Evolutionary conservation across 164 flowering plant genomes (phyloP).

Genomic region (Vitis cinerea): DNA sequence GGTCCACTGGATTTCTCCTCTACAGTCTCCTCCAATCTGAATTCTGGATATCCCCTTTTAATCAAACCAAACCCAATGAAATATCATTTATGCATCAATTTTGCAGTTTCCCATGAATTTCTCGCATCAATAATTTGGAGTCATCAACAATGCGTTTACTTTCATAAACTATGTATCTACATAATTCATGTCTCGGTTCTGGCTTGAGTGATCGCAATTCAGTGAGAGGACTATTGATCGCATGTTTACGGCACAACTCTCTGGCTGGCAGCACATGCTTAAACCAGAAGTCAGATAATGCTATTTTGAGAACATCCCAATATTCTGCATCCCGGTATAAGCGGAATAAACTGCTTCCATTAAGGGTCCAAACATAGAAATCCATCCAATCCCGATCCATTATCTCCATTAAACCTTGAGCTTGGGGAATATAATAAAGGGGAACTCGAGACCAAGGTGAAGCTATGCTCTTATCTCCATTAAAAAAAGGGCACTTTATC

Average conservation of each 20-base stretch:
- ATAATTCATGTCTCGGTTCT: constrained; percentile 29
- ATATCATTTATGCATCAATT: constrained; percentile 11
- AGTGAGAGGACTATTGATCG: constrained; percentile 36
- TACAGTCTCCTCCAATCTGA: too few species aligned
- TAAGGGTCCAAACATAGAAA: constrained; percentile 66
- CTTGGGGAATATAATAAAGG: constrained; percentile 60
- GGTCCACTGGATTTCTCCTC: too few species aligned
- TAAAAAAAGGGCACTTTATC: constrained; percentile 60
- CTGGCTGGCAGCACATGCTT: constrained; percentile 64
- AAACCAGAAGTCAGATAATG: constrained; percentile 74
- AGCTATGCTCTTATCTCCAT: constrained; percentile 42
- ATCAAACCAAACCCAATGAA: too few species aligned
- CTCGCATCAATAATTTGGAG: constrained; percentile 42
- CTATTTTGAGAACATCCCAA: constrained; percentile 48
- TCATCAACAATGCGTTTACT: constrained; percentile 46
- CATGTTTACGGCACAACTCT: constrained; percentile 31
- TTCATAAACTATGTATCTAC: constrained; percentile 31
- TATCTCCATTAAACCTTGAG: constrained; percentile 76
- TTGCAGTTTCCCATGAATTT: constrained; percentile 43
- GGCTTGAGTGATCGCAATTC: constrained; percentile 40
- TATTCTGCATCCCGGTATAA: constrained; percentile 45
- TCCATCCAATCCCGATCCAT: constrained; percentile 74
- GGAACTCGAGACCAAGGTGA: constrained; percentile 61
- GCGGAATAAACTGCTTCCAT: constrained; percentile 66
- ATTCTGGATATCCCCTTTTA: too few species aligned